A percentile compares a stretch with the other conserved stretches of the same genome.
phyloP scores from a whole-genome alignment of 495 filamentous ascomycete species.

The Clavariopsis aquatica region DNA sequence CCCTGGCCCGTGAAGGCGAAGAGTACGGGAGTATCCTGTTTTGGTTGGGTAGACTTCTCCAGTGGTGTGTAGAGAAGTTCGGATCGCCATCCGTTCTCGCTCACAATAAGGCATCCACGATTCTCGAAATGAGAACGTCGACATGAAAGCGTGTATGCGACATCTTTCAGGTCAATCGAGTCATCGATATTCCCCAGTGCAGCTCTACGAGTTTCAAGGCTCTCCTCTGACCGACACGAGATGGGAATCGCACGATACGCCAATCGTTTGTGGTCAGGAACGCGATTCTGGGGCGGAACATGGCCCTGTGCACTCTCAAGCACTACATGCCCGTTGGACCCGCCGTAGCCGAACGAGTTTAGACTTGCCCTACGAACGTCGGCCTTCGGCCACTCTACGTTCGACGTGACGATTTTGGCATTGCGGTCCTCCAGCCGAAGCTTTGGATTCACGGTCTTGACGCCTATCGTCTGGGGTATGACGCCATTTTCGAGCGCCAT shows the following conservation, averaged over 20 bases:
- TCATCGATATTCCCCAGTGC: neutral
- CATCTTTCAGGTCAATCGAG: neutral
- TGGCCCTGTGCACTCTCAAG: neutral
- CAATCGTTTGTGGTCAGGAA: neutral
- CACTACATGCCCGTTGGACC: constrained; percentile 38
- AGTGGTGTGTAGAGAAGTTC: neutral
- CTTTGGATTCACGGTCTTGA: neutral
- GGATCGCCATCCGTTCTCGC: too few species aligned
- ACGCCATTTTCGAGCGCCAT: constrained; percentile 42
- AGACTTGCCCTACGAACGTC: constrained; percentile 35
- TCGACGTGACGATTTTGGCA: neutral
- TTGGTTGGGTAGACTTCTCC: neutral
- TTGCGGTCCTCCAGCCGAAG: neutral
- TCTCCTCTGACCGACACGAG: neutral
- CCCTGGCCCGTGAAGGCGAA: constrained; percentile 13
- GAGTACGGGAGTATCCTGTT: neutral
- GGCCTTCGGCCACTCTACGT: neutral
- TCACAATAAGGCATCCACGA: neutral
- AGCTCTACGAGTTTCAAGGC: neutral
- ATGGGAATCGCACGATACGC: neutral
- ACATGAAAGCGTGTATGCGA: constrained; percentile 2
- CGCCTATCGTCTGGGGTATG: constrained; percentile 38
- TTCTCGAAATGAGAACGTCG: neutral
- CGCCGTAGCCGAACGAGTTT: constrained; percentile 48
- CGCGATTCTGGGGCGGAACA: neutral